Base-by-base conservation (phyloP, 495 filamentous ascomycete genomes). In the Trichocladium uniseriatum region DNA sequence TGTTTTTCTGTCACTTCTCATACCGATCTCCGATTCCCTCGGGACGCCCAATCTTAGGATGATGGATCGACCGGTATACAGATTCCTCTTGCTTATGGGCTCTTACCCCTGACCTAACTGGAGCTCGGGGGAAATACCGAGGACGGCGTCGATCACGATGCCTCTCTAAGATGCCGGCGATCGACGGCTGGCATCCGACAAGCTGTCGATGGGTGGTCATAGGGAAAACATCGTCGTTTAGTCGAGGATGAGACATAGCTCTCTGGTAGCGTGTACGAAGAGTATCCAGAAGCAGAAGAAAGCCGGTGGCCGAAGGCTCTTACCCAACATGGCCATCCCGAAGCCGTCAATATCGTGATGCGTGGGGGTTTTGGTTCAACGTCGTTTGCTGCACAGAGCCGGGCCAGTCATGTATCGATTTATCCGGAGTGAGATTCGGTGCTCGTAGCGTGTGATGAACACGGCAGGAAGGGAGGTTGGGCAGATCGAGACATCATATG, bases 401-500 rank as follows among this genome's bases (percentile, higher is more conserved):
- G 41, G 41, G 36, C 48, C 24, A 21, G 32, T 39, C 22, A 43
- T 38, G 22, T 10, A 49, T 41, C 54, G 42, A 51, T 50, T 18
- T 59, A 51, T 52, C 56, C 50, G 45, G 52, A 40, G 52, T 54
- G 41, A 48, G 34, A 57, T 39, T 41, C 35, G 36, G 28, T 32
- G 40, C 18, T 24, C 13, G 41, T 48, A 49, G 47, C 34, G 19
- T 47, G 38, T 45, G 48, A 51, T 45, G 31, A 34, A 31, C 48
- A 39, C 41, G 34, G 43, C 48, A 51, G 38, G 5, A 45, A 16
- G 14, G 51, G 48, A 18, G 18, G 55, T 48, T 28, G 48, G 32
- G 52, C 58, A 52, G 58, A 61, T 63, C 58, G 56, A 54, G 55
- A 58, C 59, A 51, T 45, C 11, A 43, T 38, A 46, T 63, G 57